A percentile compares a stretch with the other conserved stretches of the same genome.
Conservation (phyloP, 2,329 filamentous ascomycete genomes). For the Trichoderma harzianum region DNA sequence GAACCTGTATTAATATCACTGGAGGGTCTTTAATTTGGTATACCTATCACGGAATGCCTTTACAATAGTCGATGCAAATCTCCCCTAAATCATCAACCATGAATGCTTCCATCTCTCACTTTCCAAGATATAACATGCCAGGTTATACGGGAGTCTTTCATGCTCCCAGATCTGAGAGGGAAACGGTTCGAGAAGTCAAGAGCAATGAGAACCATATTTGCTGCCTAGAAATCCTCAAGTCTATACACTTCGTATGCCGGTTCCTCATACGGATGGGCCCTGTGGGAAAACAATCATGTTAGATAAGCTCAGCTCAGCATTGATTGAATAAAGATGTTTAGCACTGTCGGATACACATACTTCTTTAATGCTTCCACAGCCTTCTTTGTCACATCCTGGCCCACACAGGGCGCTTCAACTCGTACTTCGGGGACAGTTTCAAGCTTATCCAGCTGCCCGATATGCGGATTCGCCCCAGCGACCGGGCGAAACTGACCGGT, state of each 20-base stretch:
- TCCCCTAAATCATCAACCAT: background rate
- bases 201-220: background rate
- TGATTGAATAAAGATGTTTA: too few species aligned
- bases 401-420: conserved; percentile 61
- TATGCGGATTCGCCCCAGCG: conserved; percentile 57
- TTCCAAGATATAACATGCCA: background rate
- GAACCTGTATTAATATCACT: background rate
- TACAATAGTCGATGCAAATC: background rate
- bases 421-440: conserved; percentile 59
- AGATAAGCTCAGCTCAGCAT: background rate
- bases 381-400: conserved; percentile 52
- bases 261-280: conserved; percentile 52
- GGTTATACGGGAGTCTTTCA: background rate
- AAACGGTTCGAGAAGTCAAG: background rate
- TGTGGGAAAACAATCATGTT: background rate
- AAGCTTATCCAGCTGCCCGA: conserved; percentile 55
- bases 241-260: conserved; percentile 47
- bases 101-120: background rate
- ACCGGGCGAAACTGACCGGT: conserved; percentile 65
- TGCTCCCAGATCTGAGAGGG: background rate
- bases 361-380: conserved; percentile 63
- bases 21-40: background rate
- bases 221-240: conserved; percentile 44
- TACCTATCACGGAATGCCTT: background rate
- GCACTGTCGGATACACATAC: conserved; percentile 40